phyloP scores from a whole-genome alignment of 23 red algal genomes.

The Gracilaria gracilis region DNA sequence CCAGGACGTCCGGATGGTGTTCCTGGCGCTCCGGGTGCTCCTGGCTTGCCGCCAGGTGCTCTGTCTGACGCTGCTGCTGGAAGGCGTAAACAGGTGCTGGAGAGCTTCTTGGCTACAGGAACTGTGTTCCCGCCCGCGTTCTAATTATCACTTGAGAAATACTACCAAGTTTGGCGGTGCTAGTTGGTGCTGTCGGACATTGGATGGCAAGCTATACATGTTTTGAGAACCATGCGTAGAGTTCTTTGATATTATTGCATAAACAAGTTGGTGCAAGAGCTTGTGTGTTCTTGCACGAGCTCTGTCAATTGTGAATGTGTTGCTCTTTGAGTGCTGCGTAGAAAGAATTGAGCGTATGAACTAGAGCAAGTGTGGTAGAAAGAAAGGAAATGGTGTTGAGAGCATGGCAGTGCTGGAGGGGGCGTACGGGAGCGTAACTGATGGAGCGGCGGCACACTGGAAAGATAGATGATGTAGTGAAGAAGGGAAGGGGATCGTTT shows the following conservation, averaged over 20 bases:
- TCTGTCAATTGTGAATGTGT: no score
- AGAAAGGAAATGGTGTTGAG: no score
- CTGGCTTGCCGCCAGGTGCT: not conserved
- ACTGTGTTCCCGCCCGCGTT: no score
- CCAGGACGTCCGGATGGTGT: not conserved
- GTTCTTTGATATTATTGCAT: not conserved
- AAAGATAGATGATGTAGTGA: no score
- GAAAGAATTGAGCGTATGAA: no score
- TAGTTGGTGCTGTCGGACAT: not conserved
- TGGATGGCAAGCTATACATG: not conserved
- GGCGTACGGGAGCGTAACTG: no score
- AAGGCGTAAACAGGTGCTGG: not conserved
- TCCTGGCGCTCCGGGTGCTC: not conserved
- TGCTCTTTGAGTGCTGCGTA: no score
- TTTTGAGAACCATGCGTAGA: not conserved
- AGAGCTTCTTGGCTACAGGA: not conserved
- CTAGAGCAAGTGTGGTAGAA: no score
- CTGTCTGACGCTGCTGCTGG: not conserved
- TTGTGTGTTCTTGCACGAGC: not conserved
- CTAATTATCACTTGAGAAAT: no score
- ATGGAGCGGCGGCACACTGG: no score
- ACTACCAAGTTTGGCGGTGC: not conserved
- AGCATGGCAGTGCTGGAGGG: no score
- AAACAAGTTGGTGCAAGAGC: not conserved
- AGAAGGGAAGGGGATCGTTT: no score